Conservation (phyloP, 768 basidiomycete species). For the Rhizopogon salebrosus region DNA sequence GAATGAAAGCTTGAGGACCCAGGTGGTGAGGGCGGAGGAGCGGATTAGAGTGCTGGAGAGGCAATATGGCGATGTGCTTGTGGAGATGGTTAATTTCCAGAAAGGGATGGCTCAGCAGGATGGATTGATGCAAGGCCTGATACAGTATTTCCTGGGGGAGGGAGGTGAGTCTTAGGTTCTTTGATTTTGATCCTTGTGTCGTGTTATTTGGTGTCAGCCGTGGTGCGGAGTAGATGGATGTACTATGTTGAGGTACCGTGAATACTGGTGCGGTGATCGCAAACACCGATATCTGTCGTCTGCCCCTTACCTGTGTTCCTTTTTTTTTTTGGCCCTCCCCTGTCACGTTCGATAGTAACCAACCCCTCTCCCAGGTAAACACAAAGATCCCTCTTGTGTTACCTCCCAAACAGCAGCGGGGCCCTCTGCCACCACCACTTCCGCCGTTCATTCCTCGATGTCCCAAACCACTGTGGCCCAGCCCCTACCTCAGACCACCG, state of each 20-base stretch:
- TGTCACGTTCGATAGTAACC: constrained; percentile 3
- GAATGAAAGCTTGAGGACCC: constrained; percentile 22
- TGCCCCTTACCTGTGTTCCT: background rate
- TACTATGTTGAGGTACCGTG: too few species aligned
- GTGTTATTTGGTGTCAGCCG: constrained; percentile 3
- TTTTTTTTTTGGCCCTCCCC: background rate
- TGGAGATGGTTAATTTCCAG: constrained; percentile 71
- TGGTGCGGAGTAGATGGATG: background rate
- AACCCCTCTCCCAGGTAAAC: constrained; percentile 12
- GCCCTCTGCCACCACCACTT: constrained; percentile 5
- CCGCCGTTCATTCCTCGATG: constrained; percentile 6
- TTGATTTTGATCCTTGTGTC: constrained; percentile 19
- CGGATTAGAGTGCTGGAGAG: constrained; percentile 55
- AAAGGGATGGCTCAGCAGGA: constrained; percentile 81
- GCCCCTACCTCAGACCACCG: constrained; percentile 16
- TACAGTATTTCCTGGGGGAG: constrained; percentile 80
- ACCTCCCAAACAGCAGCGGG: constrained; percentile 3
- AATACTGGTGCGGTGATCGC: background rate
- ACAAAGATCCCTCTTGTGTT: constrained; percentile 14
- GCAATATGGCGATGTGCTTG: constrained; percentile 63
- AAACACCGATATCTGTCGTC: background rate
- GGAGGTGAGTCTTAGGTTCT: constrained; percentile 40
- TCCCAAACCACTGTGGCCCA: background rate
- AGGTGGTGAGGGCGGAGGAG: constrained; percentile 34
- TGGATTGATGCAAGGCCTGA: constrained; percentile 72